Percentiles rank a stretch among this genome's conserved stretches.
Conservation (phyloP, 208 protist genomes). For the Borovskyia barvae region DNA sequence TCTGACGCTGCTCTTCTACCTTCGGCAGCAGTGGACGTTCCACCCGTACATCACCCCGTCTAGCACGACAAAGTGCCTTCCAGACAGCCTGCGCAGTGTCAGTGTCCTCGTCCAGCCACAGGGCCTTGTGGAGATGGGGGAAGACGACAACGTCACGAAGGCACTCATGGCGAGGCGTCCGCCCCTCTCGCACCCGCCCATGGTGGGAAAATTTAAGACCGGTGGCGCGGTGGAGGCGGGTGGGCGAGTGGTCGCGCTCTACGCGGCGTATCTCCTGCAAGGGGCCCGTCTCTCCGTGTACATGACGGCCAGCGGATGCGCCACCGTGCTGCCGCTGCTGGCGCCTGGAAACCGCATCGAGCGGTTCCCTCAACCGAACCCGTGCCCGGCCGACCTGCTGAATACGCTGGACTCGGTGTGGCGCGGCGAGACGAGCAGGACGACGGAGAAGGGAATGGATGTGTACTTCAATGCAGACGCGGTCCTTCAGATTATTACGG, state of each 20-base stretch:
- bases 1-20: constrained; percentile 21
- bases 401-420: constrained; percentile 79
- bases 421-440: constrained; percentile 36
- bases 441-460: constrained; percentile 14
- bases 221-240: constrained; percentile 30
- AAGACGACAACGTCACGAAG: constrained; percentile 71
- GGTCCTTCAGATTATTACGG: constrained; percentile 69
- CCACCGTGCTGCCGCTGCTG: constrained; percentile 63
- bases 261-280: constrained; percentile 74
- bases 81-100: constrained; percentile 33
- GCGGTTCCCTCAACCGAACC: constrained; percentile 44
- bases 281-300: constrained; percentile 74
- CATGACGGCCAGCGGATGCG: constrained; percentile 32
- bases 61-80: constrained; percentile 13
- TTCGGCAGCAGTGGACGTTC: constrained; percentile 24
- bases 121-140: constrained; percentile 46
- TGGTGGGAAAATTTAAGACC: constrained; percentile 37
- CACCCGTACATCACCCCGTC: constrained; percentile 30
- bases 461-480: constrained; percentile 63
- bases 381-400: constrained; percentile 66
- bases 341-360: constrained; percentile 46
- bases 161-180: constrained; percentile 34
- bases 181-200: constrained; percentile 20
- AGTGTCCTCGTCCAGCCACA: constrained; percentile 44
- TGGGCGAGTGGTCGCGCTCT: constrained; percentile 65